phyloP scores from a whole-genome alignment of 2,329 filamentous ascomycete species.

The Blumeria graminis region DNA sequence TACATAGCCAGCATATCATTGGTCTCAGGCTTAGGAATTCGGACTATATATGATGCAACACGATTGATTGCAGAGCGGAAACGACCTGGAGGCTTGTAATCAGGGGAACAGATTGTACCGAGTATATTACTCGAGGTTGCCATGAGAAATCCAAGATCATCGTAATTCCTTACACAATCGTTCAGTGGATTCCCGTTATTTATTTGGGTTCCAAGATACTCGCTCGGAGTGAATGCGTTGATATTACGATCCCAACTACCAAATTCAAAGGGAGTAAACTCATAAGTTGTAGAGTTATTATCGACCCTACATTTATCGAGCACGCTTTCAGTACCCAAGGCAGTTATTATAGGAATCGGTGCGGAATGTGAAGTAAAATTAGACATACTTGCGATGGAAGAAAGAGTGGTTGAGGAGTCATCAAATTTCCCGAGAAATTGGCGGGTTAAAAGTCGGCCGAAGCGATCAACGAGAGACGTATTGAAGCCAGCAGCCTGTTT shows the following conservation, averaged over 20 bases:
- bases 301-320: slow-evolving; percentile 17
- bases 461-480: slow-evolving; percentile 8
- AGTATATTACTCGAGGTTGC: slow-evolving; percentile 22
- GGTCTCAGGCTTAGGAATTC: too few relatives aligned
- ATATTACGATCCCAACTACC: slow-evolving; percentile 37
- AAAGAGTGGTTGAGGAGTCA: slow-evolving; percentile 8
- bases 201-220: slow-evolving; percentile 35
- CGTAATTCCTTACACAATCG: slow-evolving; percentile 22
- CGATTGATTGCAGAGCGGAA: too few relatives aligned
- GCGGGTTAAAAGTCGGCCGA: slow-evolving; percentile 8
- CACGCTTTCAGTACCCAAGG: slow-evolving; percentile 16
- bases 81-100: not conserved
- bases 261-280: slow-evolving; percentile 42
- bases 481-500: slow-evolving; percentile 13
- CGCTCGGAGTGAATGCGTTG: slow-evolving; percentile 32
- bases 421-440: slow-evolving; percentile 8
- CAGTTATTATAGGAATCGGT: slow-evolving; percentile 22
- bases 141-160: slow-evolving; percentile 23
- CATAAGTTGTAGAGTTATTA: slow-evolving; percentile 34
- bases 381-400: slow-evolving; percentile 11
- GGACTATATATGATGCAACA: too few relatives aligned
- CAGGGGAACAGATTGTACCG: slow-evolving; percentile 9
- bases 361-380: slow-evolving; percentile 19
- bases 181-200: slow-evolving; percentile 20
- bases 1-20: slow-evolving; percentile 21